Evolutionary conservation across 352 stramenopile genomes (phyloP), one percentile per base, ranked within the genome.

Genomic region (Phytophthora crassamura): DNA sequence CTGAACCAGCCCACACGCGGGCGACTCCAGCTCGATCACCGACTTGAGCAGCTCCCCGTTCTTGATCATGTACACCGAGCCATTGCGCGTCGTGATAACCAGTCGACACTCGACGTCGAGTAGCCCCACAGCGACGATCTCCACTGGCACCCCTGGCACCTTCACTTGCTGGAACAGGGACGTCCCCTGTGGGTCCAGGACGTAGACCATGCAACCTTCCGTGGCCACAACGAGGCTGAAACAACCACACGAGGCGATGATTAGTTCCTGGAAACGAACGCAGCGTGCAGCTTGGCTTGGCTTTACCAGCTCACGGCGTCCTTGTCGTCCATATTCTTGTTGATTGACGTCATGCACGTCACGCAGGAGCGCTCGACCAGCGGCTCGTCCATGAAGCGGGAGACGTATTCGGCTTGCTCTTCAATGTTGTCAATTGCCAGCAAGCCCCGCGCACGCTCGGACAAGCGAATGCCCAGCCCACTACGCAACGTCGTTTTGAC

Each of bases 21-120:
- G 80, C 0, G 86, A 83, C 48, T 97, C 90, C 4, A 97, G 72
- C 58, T 97, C 89, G 46, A 98, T 97, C 52, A 93, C 84, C 10
- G 72, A 91, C 52, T 90, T 88, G 20, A 94, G 60, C 39, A 97
- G 53, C 47, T 97, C 89, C 15, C 91, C 89, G 62, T 97, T 97
- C 82, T 97, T 97, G 59, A 97, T 90, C 45, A 81, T 97, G 77
- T 91, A 97, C 22, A 97, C 88, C 0, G 80, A 80, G 0, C 89
- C 85, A 43, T 95, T 93, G 8, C 91, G 80, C 35, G 89, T 97
- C 20, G 91, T 92, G 20, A 97, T 64, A 10, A 94, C 82, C 10
- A 98, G 65, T 5, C 93, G 89, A 36, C 81, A 95, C 49, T 97
- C 91, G 34, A 97, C 88, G 14, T 97, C 88, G 18, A 89, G 69